Evolutionary conservation across 768 basidiomycete species (phyloP).

Genomic region (Lentinula detonsa): DNA sequence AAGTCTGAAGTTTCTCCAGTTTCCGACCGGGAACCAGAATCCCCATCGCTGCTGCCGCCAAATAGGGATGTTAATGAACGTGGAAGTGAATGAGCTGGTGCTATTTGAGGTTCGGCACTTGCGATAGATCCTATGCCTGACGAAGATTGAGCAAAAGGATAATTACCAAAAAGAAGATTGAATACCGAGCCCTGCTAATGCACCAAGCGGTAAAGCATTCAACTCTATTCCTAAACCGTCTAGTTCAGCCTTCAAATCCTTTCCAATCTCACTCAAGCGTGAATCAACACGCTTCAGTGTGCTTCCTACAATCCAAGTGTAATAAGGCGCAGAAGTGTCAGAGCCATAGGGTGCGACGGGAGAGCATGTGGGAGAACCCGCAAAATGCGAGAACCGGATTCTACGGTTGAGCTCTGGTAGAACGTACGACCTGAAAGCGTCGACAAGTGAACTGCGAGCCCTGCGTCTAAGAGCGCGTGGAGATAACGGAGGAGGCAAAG

Average conservation of each 20-base stretch:
- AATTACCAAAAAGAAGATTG: too few species aligned
- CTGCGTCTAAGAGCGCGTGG: conserved; percentile 46
- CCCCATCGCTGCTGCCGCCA: not conserved
- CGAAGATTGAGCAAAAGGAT: not conserved
- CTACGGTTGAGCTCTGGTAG: conserved; percentile 41
- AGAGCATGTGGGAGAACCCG: conserved; percentile 25
- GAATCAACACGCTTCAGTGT: conserved; percentile 42
- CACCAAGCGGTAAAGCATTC: not conserved
- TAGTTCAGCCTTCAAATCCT: conserved; percentile 6
- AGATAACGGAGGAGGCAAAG: conserved; percentile 17
- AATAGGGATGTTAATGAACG: not conserved
- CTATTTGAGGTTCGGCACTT: not conserved
- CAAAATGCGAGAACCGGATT: conserved; percentile 10
- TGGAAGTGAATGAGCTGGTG: not conserved
- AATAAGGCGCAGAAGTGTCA: conserved; percentile 23
- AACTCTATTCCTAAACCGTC: conserved; percentile 1
- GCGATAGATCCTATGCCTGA: not conserved
- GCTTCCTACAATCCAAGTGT: conserved; percentile 48
- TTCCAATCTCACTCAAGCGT: conserved; percentile 33
- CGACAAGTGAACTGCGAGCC: conserved; percentile 63
- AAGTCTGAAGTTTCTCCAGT: not conserved
- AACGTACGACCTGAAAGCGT: conserved; percentile 59
- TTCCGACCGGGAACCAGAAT: not conserved
- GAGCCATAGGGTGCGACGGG: conserved; percentile 9
- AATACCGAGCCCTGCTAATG: not conserved